Conservation (phyloP, 192 early-diverging fungal species). For the Podila horticola region DNA sequence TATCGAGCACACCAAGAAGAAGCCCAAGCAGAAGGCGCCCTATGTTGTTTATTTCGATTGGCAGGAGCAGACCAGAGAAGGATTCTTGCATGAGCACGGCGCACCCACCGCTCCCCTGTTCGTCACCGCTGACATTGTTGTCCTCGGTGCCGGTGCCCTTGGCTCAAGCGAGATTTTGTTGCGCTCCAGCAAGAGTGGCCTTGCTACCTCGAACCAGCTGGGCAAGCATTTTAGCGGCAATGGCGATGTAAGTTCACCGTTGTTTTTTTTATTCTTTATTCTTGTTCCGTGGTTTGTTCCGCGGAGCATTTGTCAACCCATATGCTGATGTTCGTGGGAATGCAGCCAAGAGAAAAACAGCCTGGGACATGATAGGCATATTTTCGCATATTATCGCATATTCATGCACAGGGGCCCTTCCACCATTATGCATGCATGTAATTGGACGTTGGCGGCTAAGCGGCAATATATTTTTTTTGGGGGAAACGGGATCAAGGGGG, state of each 20-base stretch:
- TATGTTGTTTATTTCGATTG: slow-evolving; percentile 60
- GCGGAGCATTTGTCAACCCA: too few species aligned
- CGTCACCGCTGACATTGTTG: slow-evolving; percentile 55
- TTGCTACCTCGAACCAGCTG: slow-evolving; percentile 42
- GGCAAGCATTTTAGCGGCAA: slow-evolving; percentile 59
- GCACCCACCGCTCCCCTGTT: slow-evolving; percentile 40
- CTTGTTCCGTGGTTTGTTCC: too few species aligned
- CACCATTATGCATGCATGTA: too few species aligned
- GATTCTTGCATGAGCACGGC: slow-evolving; percentile 29
- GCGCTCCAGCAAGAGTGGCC: slow-evolving; percentile 46
- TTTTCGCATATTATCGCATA: too few species aligned
- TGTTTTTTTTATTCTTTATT: not conserved
- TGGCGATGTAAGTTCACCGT: slow-evolving; percentile 54
- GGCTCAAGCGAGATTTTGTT: slow-evolving; percentile 56
- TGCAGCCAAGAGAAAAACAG: too few species aligned
- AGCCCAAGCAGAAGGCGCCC: slow-evolving; percentile 6
- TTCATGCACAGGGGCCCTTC: too few species aligned
- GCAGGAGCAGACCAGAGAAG: slow-evolving; percentile 43
- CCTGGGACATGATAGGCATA: too few species aligned
- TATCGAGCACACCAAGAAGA: slow-evolving; percentile 38
- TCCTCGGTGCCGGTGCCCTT: slow-evolving; percentile 55
- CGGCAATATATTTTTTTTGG: too few species aligned
- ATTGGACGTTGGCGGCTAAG: too few species aligned
- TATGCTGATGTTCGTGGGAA: too few species aligned
- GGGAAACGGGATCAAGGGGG: too few species aligned